These are phyloP conservation scores for Stereum hirsutum DNA, from an alignment of 1,284 basidiomycete species.

Conservation along the genomic window DNA sequence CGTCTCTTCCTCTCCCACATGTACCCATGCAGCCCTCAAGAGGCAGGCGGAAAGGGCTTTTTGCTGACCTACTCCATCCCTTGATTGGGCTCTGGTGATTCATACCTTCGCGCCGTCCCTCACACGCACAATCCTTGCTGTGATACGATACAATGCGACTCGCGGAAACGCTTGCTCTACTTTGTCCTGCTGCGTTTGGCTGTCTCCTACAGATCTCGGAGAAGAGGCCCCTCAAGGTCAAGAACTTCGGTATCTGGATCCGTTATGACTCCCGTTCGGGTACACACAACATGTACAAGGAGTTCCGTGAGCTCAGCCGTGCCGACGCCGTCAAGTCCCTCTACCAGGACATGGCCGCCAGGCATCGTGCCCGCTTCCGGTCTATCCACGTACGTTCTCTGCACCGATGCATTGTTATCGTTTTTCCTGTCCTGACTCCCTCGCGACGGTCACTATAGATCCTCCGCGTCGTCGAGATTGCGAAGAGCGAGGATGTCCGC, in stretches of 20 bases:
- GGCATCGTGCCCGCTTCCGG: conserved; percentile 98
- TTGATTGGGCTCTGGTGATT: conserved; percentile 8
- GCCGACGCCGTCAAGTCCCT: conserved; percentile 94
- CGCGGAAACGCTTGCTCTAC: conserved; percentile 16
- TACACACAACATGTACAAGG: conserved; percentile 97
- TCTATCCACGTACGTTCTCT: conserved; percentile 78
- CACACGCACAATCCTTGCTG: no score
- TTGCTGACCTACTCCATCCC: conserved; percentile 34
- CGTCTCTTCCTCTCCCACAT: conserved; percentile 12
- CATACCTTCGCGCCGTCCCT: no score
- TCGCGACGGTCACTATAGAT: conserved; percentile 44
- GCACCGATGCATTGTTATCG: conserved; percentile 8
- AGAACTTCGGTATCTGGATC: conserved; percentile 99
- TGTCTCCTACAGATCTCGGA: conserved; percentile 73
- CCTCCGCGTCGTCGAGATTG: conserved; percentile 88
- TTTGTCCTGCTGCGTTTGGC: conserved; percentile 13
- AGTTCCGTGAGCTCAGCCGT: conserved; percentile 95
- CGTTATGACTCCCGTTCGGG: conserved; percentile 98
- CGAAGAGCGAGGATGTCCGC: conserved; percentile 89
- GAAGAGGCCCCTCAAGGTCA: conserved; percentile 96
- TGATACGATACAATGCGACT: no score
- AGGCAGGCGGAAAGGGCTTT: conserved; percentile 66
- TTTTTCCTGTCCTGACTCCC: neutral
- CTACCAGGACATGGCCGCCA: conserved; percentile 99
- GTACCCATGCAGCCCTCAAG: conserved; percentile 72